Evolutionary conservation across 1,284 basidiomycete genomes (phyloP), one percentile per base, ranked within the genome.

Genomic region (Uromyces viciae-fabae): DNA sequence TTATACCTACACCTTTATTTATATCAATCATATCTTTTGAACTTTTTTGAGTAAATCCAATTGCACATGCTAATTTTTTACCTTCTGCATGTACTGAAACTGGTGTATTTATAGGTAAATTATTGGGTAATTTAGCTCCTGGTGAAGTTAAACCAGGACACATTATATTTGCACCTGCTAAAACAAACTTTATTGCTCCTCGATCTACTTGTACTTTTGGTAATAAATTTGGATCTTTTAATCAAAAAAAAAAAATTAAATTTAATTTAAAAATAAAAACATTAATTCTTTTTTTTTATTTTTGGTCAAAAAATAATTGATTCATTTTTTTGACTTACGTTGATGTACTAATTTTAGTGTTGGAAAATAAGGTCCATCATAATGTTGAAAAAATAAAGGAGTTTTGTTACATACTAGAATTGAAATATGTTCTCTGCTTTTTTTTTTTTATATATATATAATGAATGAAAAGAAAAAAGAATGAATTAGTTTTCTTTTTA

Each of bases 331-430:
- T 22, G 28, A 88, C 92, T 84, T 85, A 94, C 94, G 98, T 88
- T 93, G 92, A 87, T 99, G 97, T 82, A 98, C 88, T 5, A 98
- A 86, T 82, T 92, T 90, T 82, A 99, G 88, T 0, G 94, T 94
- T 3, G 97, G 96, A 85, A 92, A 92, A 85, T 94, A 91, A 0
- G 94, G 94, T 0, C 94, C 95, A 86, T 99, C 96, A 85, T 94
- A 95, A 87, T 98, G 95, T 86, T 99, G 95, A 89, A 98, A 96
- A 87, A 98, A 94, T 81, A 99, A 86, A 5, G 96, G 95, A 85
- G 93, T 91, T 66, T 91, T 89, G 83, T 94, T 90, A 49, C 96
- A 88, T 0, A 94, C 92, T 86, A 94, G 94, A 85, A 99, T 93
- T 76, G 94, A 94, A 83, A 98, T 90, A 86, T 97, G 94, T 83